Base-by-base conservation (phyloP, 2,329 filamentous ascomycete species). In the Epichloe festucae region DNA sequence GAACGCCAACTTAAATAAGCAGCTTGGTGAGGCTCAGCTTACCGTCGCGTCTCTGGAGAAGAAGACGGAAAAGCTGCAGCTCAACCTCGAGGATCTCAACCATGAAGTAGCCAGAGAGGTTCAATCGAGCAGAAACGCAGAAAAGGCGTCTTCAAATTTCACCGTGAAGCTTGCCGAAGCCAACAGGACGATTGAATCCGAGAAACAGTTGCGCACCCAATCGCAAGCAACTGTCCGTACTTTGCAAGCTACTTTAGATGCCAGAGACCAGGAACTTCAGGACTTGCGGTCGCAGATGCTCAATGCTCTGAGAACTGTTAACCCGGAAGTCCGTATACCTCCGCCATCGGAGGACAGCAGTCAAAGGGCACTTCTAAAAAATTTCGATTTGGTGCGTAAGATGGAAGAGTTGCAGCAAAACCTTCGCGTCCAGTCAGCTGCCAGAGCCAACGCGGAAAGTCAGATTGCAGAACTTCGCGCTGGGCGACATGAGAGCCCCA, bases 71-170 rank as follows among this genome's bases (percentile, higher is more conserved):
- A 96, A 96, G 68, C 75, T 97, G 31, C 81, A 89, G 49, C 77
- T 97, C 42, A 89, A 79, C 60, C 70, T 97, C 8, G 91, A 98
- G 65, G 91, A 98, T 65, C 74, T 96, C 38, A 95, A 89, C 59
- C 91, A 97, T 60, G 89, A 97, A 66, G 78, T 96, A 50, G 86
- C 87, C 48, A 79, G 89, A 34, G 91, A 96, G 68, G 88, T 90
- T 62, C 94, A 96, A 70, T 82, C 83, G 19, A 93, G 84, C 62
- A 83, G 91, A 54, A 93, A 87, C 63, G 91, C 90, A 4, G 91
- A 97, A 68, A 95, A 95, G 66, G 79, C 83, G 21, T 84, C 88
- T 17, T 94, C 89, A 0, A 85, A 82, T 38, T 78, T 85, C 53
- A 87, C 84, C 6, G 80, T 86, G 21, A 89, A 97, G 64, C 75